Conservation (phyloP, 805 yeast genomes). For the Yamadazyma sp. region DNA sequence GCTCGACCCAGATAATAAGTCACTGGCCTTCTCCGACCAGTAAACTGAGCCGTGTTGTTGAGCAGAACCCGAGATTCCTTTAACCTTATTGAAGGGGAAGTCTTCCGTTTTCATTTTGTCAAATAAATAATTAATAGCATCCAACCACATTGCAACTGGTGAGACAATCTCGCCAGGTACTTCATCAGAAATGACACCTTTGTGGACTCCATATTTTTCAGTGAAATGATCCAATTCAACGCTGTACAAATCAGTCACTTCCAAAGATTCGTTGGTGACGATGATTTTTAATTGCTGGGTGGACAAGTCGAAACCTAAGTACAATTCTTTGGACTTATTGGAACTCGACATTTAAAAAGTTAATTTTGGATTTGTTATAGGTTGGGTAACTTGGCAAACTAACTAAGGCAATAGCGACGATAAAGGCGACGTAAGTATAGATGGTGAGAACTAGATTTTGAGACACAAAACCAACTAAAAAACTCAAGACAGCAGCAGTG, state of each 20-base stretch:
- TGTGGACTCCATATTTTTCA: constrained; percentile 56
- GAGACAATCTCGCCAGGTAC: constrained; percentile 63
- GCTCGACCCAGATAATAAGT: constrained; percentile 39
- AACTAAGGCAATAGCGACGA: constrained; percentile 28
- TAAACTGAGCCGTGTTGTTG: constrained; percentile 92
- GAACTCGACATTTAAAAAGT: constrained; percentile 44
- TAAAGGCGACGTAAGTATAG: constrained; percentile 35
- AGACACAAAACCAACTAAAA: constrained; percentile 47
- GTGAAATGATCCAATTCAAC: constrained; percentile 72
- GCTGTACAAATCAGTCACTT: constrained; percentile 54
- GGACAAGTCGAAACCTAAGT: constrained; percentile 80
- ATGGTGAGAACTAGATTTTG: constrained; percentile 45
- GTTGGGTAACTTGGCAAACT: constrained; percentile 60
- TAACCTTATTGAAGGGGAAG: constrained; percentile 60
- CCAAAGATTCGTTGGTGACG: constrained; percentile 54
- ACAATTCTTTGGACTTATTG: constrained; percentile 27
- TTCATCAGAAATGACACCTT: constrained; percentile 62
- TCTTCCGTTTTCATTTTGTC: constrained; percentile 45
- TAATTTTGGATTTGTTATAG: constrained; percentile 49
- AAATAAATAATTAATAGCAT: constrained; percentile 69
- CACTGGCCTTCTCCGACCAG: constrained; percentile 58
- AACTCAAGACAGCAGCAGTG: constrained; percentile 37
- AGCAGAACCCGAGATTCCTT: constrained; percentile 78
- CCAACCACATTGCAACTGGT: constrained; percentile 90
- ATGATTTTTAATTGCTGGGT: constrained; percentile 86